Base-by-base conservation (phyloP, 2,329 filamentous ascomycete species). In the Cladosporium colombiae region DNA sequence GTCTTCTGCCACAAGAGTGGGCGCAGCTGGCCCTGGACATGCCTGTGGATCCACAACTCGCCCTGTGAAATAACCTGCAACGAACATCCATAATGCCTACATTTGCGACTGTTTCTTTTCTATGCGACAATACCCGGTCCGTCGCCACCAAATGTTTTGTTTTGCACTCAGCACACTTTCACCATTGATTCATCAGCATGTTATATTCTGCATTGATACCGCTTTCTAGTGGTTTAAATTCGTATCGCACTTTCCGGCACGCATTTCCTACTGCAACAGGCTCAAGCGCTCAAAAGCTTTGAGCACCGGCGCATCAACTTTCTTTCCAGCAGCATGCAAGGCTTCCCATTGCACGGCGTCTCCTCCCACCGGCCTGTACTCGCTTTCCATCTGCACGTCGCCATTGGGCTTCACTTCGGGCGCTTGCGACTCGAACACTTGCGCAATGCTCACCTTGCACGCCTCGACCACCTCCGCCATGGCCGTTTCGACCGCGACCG, bases 391-490 rank as follows among this genome's bases (percentile, higher is more conserved):
- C 56, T 59, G 56, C 35, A 18, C 56, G 29, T n/a, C 56, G 27
- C 16, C 35, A 33, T 1, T 31, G 27, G 52, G 27, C 52, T 55
- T 55, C 11, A 31, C 18, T 8, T 55, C 52, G 3, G 52, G 31
- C 14, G 13, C 35, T 68, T 6, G 66, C 72, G n/a, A 27, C 62
- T 81, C 81, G 75, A 91, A 96, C 0, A 96, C 90, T 72, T 96
- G 90, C 11, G 79, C 81, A 18, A 93, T 82, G 52, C 90, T 89
- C 8, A 80, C 82, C 69, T 79, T 79, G 76, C 92, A 96, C 68
- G 87, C 84, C 53, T 86, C 88, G 11, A 92, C 80, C 0, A 98
- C 89, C 69, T 95, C 92, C 5, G 80, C 83, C 80, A 94, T 87
- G 29, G 91, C 85, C 10, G 81, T 84, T 77, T 95, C 90, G 3